Conservation (phyloP, 371 early-diverging fungal species). For the Funneliformis caledonium region DNA sequence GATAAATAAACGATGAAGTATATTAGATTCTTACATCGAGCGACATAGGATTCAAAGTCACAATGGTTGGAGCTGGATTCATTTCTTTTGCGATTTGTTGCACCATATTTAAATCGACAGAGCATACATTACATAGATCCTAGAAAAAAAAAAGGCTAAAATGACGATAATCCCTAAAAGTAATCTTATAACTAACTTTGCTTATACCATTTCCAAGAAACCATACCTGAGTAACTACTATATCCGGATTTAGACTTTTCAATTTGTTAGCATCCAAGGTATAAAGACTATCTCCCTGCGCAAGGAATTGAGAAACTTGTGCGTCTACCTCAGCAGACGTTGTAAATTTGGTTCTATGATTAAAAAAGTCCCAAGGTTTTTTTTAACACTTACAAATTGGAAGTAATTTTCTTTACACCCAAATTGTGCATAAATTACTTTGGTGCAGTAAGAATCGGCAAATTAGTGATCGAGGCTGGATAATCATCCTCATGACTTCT, state of each 20-base stretch:
- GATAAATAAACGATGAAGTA: neutral
- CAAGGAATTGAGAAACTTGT: slow-evolving; percentile 58
- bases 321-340: slow-evolving; percentile 62
- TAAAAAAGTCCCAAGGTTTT: neutral
- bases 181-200: neutral
- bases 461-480: neutral
- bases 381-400: neutral
- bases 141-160: neutral
- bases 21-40: slow-evolving; percentile 41
- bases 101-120: slow-evolving; percentile 63
- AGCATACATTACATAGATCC: slow-evolving; percentile 66
- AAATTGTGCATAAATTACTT: slow-evolving; percentile 1
- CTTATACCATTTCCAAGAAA: no score
- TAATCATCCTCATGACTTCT: slow-evolving; percentile 34
- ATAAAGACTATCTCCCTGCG: slow-evolving; percentile 58
- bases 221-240: slow-evolving; percentile 61
- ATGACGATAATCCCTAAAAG: neutral
- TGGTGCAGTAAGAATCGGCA: slow-evolving; percentile 28
- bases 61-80: slow-evolving; percentile 56
- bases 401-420: neutral
- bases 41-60: slow-evolving; percentile 60
- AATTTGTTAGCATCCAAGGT: slow-evolving; percentile 55
- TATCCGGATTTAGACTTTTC: slow-evolving; percentile 53
- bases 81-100: slow-evolving; percentile 53
- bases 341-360: slow-evolving; percentile 55